Conservation (phyloP, 202 grass and related monocot genomes). For the Schoenoplectus tabernaemontani region DNA sequence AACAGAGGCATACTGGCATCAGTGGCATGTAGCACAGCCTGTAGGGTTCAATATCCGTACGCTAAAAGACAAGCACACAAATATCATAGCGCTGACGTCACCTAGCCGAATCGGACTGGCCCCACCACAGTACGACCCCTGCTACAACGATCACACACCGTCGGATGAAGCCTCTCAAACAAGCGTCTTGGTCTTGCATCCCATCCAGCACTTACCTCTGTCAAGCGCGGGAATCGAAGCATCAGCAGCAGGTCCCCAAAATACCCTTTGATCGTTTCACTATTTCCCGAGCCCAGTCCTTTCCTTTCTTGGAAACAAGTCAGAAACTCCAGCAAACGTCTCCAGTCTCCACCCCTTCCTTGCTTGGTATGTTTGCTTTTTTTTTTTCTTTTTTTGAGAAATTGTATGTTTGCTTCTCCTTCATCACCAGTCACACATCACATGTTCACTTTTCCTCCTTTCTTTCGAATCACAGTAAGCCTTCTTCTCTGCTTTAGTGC, state of each 20-base stretch:
- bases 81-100: neutral
- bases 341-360: neutral
- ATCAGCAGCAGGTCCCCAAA: neutral
- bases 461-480: slow-evolving; percentile 22
- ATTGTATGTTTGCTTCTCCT: too few relatives aligned
- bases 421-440: neutral
- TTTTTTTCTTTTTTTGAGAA: neutral
- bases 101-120: too few relatives aligned
- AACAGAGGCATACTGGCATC: too few relatives aligned
- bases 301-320: slow-evolving; percentile 10
- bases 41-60: too few relatives aligned
- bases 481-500: neutral
- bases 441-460: neutral
- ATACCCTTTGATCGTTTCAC: neutral
- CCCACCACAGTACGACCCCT: neutral
- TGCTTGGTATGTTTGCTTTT: slow-evolving; percentile 14
- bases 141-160: neutral
- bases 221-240: slow-evolving; percentile 13
- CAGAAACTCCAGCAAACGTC: neutral
- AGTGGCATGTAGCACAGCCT: too few relatives aligned
- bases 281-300: too few relatives aligned
- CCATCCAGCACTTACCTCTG: too few relatives aligned
- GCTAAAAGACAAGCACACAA: neutral
- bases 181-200: too few relatives aligned
- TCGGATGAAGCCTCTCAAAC: slow-evolving; percentile 12